phyloP scores from a whole-genome alignment of 257 asterid species.

The Osmanthus fragrans region DNA sequence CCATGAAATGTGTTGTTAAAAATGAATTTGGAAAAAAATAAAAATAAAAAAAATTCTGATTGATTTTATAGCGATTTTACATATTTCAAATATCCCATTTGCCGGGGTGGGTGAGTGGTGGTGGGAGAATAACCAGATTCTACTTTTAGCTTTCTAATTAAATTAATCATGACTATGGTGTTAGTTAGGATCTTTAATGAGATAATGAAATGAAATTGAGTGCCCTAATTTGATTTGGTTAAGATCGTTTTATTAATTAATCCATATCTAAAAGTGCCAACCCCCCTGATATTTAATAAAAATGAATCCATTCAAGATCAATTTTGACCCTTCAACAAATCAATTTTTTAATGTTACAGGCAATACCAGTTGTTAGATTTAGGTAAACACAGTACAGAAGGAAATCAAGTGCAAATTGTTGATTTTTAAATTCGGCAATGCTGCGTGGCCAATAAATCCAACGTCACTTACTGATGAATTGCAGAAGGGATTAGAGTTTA shows the following conservation, averaged over 20 bases:
- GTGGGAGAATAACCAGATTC: neutral
- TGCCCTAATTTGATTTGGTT: neutral
- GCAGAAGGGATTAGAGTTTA: too few species aligned
- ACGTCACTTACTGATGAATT: too few species aligned
- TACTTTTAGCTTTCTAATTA: neutral
- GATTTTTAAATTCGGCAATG: too few species aligned
- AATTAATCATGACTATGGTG: neutral
- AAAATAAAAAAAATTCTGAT: neutral
- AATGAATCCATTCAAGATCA: neutral
- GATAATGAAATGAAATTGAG: neutral
- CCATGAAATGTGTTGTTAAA: too few species aligned
- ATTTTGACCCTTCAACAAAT: neutral
- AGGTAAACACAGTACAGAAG: too few species aligned
- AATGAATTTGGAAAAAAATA: too few species aligned
- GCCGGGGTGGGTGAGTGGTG: neutral
- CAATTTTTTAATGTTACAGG: neutral
- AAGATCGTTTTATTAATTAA: neutral
- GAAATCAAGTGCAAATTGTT: too few species aligned
- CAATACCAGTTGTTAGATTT: neutral
- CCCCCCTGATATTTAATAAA: neutral
- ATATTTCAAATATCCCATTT: too few species aligned
- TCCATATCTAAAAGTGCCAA: neutral
- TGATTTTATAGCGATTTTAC: slow-evolving; percentile 8
- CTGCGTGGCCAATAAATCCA: too few species aligned
- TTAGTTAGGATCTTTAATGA: neutral